phyloP scores from a whole-genome alignment of 345 rosid genomes.

The Sonneratia alba region DNA sequence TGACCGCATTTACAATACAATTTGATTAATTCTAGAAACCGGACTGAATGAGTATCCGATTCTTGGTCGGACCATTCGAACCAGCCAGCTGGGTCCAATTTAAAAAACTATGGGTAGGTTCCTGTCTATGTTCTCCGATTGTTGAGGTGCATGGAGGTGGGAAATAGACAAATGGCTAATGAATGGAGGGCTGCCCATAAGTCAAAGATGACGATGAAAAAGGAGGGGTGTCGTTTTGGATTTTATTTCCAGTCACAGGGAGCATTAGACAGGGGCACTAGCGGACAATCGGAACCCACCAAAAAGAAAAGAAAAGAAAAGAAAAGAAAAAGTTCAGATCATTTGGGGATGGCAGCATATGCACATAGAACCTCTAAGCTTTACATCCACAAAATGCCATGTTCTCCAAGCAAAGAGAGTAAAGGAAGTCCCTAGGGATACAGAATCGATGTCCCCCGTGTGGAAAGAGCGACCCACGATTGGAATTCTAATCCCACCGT shows the following conservation, averaged over 20 bases:
- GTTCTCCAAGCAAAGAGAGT: too few species aligned
- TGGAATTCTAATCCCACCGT: background rate
- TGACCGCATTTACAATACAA: too few species aligned
- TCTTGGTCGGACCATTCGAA: too few species aligned
- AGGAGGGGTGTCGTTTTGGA: background rate
- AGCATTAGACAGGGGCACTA: background rate
- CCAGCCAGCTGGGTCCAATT: too few species aligned
- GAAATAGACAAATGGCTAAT: background rate
- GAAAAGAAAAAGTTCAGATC: background rate
- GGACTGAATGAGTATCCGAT: too few species aligned
- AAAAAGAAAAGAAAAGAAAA: background rate
- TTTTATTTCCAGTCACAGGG: background rate
- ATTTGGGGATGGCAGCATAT: background rate
- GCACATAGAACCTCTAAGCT: background rate
- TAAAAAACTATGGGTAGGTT: background rate
- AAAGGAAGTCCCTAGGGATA: too few species aligned
- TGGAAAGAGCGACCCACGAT: background rate
- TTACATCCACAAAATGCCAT: too few species aligned
- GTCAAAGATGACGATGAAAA: background rate
- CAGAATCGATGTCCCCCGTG: background rate
- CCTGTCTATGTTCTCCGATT: background rate
- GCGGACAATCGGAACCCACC: background rate
- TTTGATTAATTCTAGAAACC: too few species aligned
- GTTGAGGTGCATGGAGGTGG: background rate
- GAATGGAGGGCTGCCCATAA: background rate